These are phyloP conservation scores for Echinochloa phyllopogon DNA, from an alignment of 176 grass and related monocot species.

Conservation along the genomic window DNA sequence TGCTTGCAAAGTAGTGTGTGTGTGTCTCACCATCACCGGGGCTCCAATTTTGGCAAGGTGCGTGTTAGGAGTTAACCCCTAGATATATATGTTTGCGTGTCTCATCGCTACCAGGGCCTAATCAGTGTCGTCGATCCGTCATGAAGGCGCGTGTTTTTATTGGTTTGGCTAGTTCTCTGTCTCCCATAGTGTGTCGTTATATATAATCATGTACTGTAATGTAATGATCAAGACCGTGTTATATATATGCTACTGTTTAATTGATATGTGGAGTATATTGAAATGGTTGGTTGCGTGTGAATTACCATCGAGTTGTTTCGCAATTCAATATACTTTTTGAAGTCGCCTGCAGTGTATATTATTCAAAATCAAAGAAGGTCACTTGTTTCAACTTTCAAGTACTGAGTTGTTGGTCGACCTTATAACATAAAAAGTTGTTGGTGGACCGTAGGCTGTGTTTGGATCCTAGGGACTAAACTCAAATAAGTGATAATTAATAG, in stretches of 20 bases:
- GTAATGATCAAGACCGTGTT: conserved; percentile 24
- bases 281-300: neutral
- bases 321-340: no score
- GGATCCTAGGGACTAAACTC: no score
- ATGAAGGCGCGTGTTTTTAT: neutral
- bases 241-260: neutral
- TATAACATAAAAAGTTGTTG: no score
- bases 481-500: no score
- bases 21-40: neutral
- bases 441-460: no score
- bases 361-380: no score
- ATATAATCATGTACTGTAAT: conserved; percentile 1
- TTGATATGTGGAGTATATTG: neutral
- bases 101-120: neutral
- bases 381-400: no score
- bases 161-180: neutral
- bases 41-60: conserved; percentile 49
- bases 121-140: neutral
- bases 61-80: conserved; percentile 38
- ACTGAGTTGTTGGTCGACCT: no score
- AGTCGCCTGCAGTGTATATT: no score
- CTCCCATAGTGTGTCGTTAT: no score
- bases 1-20: neutral
- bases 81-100: conserved; percentile 22
- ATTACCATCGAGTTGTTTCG: neutral